Evolutionary conservation across 768 basidiomycete species (phyloP), one percentile per base, ranked within the genome.

Genomic region (Suillus subaureus): DNA sequence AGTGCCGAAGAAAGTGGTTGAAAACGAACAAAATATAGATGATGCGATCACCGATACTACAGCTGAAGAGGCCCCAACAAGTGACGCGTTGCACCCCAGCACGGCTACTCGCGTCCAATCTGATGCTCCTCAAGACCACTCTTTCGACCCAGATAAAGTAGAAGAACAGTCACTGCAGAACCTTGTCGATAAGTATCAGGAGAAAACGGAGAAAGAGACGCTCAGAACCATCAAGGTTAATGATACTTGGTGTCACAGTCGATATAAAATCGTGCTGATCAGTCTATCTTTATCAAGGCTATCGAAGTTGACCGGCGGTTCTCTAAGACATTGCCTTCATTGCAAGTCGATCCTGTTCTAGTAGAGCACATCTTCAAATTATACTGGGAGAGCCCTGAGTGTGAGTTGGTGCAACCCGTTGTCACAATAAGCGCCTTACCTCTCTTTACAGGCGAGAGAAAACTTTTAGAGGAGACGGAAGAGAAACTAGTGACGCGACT

Each of bases 121-220:
- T 33, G 65, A 57, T 42, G 66, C 64, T 64, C 63, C 54, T 33
- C 70, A 65, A 18, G 79, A 78, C 49, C 26, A 60, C 11, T 78
- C 74, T 26, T 74, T 75, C 55, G 76, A 77, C 65, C 70, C 74
- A 21, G 79, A 79, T 61, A 82, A 79, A 61, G 79, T 75, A 13
- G 85, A 85, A 71, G 86, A 89, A 61, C 82, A 80, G 65, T 80
- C 82, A 37, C 79, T 94, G 61, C 94, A 96, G 78, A 78, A 76
- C 55, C 72, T 94, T 56, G 86, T 97, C 1, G 94, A 97, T 68
- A 90, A 87, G 71, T 80, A 90, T 57, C 94, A 97, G 71, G 94
- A 96, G 23, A 95, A 89, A 73, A 91, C 86, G 6, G 93, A 97
- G 75, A 95, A 89, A 74, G 97, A 97, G 71, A 87, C 96, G 64